Conservation (phyloP, 192 early-diverging fungal genomes). For the Lunasporangiospora selenospora region DNA sequence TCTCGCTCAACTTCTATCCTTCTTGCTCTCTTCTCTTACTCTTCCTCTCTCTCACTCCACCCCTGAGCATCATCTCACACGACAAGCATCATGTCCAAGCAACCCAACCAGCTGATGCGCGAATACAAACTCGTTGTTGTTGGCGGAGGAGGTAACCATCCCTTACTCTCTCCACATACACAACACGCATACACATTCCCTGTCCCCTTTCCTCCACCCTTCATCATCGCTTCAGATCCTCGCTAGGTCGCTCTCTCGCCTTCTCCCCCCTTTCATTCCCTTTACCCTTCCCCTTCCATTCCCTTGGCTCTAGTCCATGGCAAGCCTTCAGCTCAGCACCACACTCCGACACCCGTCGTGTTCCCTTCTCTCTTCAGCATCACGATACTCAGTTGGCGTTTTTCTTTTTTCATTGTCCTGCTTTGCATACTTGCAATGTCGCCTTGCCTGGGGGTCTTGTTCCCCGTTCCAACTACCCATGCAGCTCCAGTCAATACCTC, state of each 20-base stretch:
- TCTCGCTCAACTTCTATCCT: background rate
- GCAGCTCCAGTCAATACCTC: too few relatives aligned
- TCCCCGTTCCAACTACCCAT: too few relatives aligned
- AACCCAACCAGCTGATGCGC: constrained; percentile 52
- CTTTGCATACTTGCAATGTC: background rate
- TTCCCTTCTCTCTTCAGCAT: background rate
- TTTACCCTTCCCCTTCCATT: background rate
- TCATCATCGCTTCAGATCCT: background rate
- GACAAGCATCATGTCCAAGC: constrained; percentile 27
- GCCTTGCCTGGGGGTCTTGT: too few relatives aligned
- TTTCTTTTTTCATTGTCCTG: background rate
- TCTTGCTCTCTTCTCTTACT: background rate
- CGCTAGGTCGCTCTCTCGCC: background rate
- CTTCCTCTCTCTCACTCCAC: background rate
- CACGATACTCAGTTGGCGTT: background rate
- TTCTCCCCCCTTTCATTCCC: background rate
- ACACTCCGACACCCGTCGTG: background rate
- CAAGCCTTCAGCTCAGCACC: background rate
- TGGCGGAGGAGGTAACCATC: constrained; percentile 83
- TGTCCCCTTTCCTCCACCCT: background rate
- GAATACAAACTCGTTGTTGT: constrained; percentile 84
- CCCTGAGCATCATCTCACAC: too few relatives aligned
- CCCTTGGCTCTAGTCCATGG: background rate
- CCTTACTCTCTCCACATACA: too few relatives aligned
- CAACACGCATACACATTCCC: background rate